Conservation (phyloP, 805 yeast species). For the Candida takata region DNA sequence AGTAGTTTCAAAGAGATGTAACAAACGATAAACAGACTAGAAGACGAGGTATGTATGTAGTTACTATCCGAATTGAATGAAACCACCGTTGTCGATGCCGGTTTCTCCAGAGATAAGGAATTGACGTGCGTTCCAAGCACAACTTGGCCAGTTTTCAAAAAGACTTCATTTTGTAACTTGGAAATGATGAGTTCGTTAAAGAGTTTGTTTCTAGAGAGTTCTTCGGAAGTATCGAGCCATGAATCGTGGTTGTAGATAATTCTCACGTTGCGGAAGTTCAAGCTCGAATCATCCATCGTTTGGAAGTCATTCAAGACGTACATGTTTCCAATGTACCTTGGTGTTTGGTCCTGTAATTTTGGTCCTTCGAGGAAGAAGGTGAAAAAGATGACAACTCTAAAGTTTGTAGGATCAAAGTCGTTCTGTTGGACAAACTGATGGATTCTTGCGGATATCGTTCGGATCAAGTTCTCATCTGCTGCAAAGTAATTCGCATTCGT, state of each 20-base stretch:
- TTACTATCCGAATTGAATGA: slow-evolving; percentile 19
- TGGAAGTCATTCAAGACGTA: slow-evolving; percentile 16
- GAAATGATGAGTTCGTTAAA: slow-evolving; percentile 20
- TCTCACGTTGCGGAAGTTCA: slow-evolving; percentile 16
- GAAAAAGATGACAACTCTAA: slow-evolving; percentile 16
- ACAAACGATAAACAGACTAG: slow-evolving; percentile 18
- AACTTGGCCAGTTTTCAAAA: slow-evolving; percentile 17
- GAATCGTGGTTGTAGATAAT: slow-evolving; percentile 19
- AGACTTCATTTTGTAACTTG: slow-evolving; percentile 18
- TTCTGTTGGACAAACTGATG: slow-evolving; percentile 14
- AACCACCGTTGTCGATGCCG: slow-evolving; percentile 16
- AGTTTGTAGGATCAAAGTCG: slow-evolving; percentile 10
- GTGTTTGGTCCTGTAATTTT: slow-evolving; percentile 19
- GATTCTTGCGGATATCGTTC: slow-evolving; percentile 14
- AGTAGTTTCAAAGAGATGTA: slow-evolving; percentile 18
- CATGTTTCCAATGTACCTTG: slow-evolving; percentile 22
- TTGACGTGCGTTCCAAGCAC: slow-evolving; percentile 19
- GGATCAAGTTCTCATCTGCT: slow-evolving; percentile 13
- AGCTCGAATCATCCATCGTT: slow-evolving; percentile 16
- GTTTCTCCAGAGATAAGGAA: slow-evolving; percentile 15
- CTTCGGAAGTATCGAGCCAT: slow-evolving; percentile 21
- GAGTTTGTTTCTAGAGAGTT: slow-evolving; percentile 14
- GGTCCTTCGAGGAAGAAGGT: slow-evolving; percentile 22
- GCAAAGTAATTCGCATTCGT: slow-evolving; percentile 14
- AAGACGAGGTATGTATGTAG: slow-evolving; percentile 12